Evolutionary conservation across 1,139 yeast genomes (phyloP), one percentile per base, ranked within the genome.

Genomic region (Zygosaccharomyces pseudobailii): DNA sequence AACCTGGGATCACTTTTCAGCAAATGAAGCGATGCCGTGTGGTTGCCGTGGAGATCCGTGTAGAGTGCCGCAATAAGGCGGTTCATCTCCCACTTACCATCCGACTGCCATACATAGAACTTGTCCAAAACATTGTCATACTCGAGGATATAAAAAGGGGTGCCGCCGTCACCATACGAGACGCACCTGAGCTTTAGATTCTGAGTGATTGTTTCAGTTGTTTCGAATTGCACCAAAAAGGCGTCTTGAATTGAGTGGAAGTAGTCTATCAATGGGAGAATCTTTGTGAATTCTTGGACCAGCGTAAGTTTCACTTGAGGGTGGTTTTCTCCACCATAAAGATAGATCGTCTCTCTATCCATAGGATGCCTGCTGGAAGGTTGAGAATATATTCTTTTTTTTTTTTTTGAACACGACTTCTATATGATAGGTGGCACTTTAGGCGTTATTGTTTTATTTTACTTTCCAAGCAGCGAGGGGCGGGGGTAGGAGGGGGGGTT

Each of bases 191-290:
- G 46, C 47, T 60, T 62, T 35, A 62, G 47, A 47, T 62, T 62
- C 17, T 58, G 62, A 5, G 67, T 61, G 25, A 61, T 59, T 5
- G 66, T 62, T 40, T 54, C 62, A 5, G 53, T 47, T 4, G 55
- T 42, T n/a, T 49, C 49, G 21, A 62, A 55, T 43, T 60, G 58
- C 21, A 62, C 43, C 33, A 55, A 49, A 37, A 55, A 59, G 6
- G 48, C 46, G 30, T 61, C 60, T 46, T 62, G 66, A 17, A 60
- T 47, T 20, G 51, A 36, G 20, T 53, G 52, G 23, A 62, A 48
- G 44, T 52, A 58, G 8, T 45, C 42, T 20, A 46, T 35, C n/a
- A 62, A 41, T 13, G 55, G 54, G 1, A 40, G 28, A 4, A 58
- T 28, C 3, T 40, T 35, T 20, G 40, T 42, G 25, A 55, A 57